Conservation (phyloP, 2,329 filamentous ascomycete genomes). For the Sporothrix brasiliensis region DNA sequence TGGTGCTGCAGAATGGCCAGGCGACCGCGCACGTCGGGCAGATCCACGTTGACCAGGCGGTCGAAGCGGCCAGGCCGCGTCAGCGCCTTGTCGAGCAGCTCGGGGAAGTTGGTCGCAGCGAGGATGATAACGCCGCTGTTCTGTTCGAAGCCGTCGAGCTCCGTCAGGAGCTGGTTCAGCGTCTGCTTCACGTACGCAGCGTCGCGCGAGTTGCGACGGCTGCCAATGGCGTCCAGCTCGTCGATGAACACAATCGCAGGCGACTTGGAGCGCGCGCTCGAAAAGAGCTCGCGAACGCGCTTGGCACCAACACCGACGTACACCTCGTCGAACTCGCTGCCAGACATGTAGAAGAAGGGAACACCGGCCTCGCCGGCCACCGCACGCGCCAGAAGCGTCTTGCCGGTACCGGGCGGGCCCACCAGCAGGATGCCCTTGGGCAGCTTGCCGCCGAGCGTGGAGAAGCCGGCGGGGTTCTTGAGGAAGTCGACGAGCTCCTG, state of each 20-base stretch:
- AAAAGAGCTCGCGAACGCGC: constrained; percentile 72
- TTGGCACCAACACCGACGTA: constrained; percentile 83
- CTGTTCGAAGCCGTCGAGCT: constrained; percentile 95
- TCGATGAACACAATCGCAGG: constrained; percentile 77
- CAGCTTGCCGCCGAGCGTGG: constrained; percentile 89
- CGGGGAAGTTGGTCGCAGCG: constrained; percentile 93
- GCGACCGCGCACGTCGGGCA: constrained; percentile 91
- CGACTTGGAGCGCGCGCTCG: constrained; percentile 44
- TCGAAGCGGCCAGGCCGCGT: constrained; percentile 95
- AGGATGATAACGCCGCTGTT: constrained; percentile 94
- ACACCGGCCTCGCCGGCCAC: constrained; percentile 97
- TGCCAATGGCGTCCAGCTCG: constrained; percentile 89
- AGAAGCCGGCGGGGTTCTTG: constrained; percentile 90
- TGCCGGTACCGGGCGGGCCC: constrained; percentile 94
- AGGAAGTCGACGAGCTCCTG: constrained; percentile 97
- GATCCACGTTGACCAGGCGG: constrained; percentile 81
- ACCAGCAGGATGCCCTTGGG: constrained; percentile 95
- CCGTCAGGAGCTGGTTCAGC: constrained; percentile 92
- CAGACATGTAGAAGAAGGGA: constrained; percentile 99
- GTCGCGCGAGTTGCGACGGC: constrained; percentile 88
- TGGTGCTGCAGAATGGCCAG: constrained; percentile 93
- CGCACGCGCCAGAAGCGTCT: constrained; percentile 91
- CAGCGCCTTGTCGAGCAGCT: constrained; percentile 90
- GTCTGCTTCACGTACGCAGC: constrained; percentile 97
- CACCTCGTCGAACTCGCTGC: constrained; percentile 96